These are phyloP conservation scores for Oropetium thomaeum DNA, from an alignment of 176 grass and related monocot genomes.

Conservation along the genomic window DNA sequence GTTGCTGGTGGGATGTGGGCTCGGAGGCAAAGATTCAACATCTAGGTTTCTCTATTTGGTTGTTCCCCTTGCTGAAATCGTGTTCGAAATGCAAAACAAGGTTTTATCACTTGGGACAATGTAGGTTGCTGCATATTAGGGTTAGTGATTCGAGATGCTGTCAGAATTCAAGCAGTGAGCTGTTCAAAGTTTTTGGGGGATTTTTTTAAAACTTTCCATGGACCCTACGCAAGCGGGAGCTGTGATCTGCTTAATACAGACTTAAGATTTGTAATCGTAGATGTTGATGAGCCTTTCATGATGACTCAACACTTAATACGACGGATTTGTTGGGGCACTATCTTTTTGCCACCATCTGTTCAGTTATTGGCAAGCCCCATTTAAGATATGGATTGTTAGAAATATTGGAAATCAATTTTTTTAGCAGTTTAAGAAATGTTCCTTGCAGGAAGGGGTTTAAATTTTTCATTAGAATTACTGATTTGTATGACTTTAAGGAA, in stretches of 20 bases:
- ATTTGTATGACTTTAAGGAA: background rate
- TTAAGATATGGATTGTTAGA: background rate
- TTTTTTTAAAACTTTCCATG: no score
- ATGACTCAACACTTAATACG: background rate
- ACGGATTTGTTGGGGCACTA: background rate
- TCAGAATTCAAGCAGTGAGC: background rate
- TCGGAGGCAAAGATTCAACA: background rate
- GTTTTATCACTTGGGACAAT: background rate
- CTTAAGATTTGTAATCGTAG: background rate
- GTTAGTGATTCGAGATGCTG: background rate
- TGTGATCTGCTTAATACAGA: background rate
- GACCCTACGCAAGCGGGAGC: no score
- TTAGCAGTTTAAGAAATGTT: background rate
- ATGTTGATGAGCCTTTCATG: background rate
- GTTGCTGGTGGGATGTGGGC: background rate
- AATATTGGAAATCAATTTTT: background rate
- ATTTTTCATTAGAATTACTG: background rate
- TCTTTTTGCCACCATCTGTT: background rate
- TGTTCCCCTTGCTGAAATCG: background rate
- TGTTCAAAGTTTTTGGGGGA: background rate
- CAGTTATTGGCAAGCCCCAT: background rate
- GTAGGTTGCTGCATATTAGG: background rate
- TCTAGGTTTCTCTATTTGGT: background rate
- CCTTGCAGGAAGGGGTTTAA: background rate
- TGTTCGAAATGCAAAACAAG: background rate